These are phyloP conservation scores for Saturnispora serradocipensis DNA, from an alignment of 805 yeast genomes.

Conservation along the genomic window DNA sequence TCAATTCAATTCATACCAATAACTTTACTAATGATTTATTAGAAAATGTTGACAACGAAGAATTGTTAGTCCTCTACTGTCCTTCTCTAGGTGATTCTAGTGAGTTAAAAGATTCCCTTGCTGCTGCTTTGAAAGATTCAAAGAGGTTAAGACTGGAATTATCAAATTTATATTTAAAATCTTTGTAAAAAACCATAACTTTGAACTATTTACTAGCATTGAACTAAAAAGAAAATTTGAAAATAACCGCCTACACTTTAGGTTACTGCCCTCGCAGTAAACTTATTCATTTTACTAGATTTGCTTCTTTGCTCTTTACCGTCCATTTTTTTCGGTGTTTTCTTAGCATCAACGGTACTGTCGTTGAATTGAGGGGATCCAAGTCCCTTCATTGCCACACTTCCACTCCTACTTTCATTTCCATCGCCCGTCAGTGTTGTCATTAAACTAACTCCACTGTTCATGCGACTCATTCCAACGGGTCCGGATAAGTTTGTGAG, in stretches of 20 bases:
- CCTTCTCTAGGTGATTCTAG: conserved; percentile 19
- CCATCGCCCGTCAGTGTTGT: not conserved
- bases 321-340: not conserved
- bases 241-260: not conserved
- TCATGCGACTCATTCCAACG: not conserved
- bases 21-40: conserved; percentile 8
- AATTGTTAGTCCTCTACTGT: conserved; percentile 51
- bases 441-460: not conserved
- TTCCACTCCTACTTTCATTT: not conserved
- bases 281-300: not conserved
- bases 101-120: conserved; percentile 22
- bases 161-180: conserved; percentile 33
- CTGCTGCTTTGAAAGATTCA: conserved; percentile 34
- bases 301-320: not conserved
- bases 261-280: conserved; percentile 7
- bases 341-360: not conserved
- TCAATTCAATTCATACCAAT: conserved; percentile 28
- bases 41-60: conserved; percentile 34
- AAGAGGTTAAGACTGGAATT: conserved; percentile 35
- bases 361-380: not conserved
- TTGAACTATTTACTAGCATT: not conserved
- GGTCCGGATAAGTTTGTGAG: not conserved
- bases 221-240: not conserved
- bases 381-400: not conserved
- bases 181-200: not conserved